Evolutionary conservation across 345 rosid genomes (phyloP), one percentile per base, ranked within the genome.

Genomic region (Eucalyptus curtisii): DNA sequence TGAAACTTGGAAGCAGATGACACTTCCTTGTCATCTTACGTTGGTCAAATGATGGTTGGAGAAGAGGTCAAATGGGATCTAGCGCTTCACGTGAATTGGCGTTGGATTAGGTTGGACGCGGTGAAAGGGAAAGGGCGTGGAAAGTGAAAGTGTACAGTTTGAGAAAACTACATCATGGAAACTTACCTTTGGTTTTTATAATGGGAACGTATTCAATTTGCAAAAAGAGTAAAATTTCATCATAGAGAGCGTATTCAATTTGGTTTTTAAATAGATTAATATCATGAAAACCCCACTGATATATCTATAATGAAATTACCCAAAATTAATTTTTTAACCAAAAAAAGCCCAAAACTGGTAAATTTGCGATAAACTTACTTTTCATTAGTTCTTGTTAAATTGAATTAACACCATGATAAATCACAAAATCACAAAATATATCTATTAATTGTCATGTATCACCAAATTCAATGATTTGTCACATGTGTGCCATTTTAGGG

Each of bases 361-460:
- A 22, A 24, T 22, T 22, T 55, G 13, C 1, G 0, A 22, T 55
- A 55, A 55, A 55, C 0, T 55, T 4, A 6, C 1, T 8, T 1
- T 4, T 20, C 0, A 6, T 55, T 9, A 22, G 30, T 22, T 55
- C 24, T 10, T 0, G 3, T 55, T 9, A 4, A 55, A 55, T 22
- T 55, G 1, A 55, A 55, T 55, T 55, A 22, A 55, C 6, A 55
- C 6, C 3, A 22, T 0, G 3, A 55, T 4, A 55, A 55, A 55
- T 4, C 1, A 8, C 0, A 24, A 55, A 52, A 19, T 52, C 55
- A 52, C 0, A 19, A 52, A 19, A 52, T 19, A 10, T 9, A 55
- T 55, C 0, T 2, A 0, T 55, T 4, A 24, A 55, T 0, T 2
- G 0, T 9, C 5, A 22, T 1, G 4, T 55, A 0, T 4, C 1